These are phyloP conservation scores for Nasturtium officinale DNA, from an alignment of 345 rosid species.

Conservation along the genomic window DNA sequence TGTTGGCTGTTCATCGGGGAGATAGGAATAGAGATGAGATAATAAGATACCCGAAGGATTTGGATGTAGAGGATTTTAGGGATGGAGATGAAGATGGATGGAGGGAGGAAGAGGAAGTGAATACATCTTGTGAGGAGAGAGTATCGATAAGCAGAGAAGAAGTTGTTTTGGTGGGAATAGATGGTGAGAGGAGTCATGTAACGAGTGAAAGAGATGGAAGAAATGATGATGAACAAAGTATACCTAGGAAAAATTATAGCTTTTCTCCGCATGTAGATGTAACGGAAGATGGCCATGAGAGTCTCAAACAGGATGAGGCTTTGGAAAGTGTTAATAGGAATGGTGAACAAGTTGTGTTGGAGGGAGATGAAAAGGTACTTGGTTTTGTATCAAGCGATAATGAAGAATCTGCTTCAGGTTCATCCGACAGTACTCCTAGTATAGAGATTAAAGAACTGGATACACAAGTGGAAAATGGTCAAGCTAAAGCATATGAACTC, in stretches of 20 bases:
- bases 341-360: slow-evolving; percentile 8
- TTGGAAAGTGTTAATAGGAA: slow-evolving; percentile 10
- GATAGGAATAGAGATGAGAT: slow-evolving; percentile 27
- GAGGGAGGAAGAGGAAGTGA: slow-evolving; percentile 18
- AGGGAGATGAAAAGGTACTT: slow-evolving; percentile 28
- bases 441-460: slow-evolving; percentile 11
- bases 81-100: slow-evolving; percentile 39
- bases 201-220: slow-evolving; percentile 2
- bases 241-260: neutral
- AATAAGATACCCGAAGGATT: slow-evolving; percentile 28
- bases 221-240: slow-evolving; percentile 11
- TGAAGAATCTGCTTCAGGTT: slow-evolving; percentile 31
- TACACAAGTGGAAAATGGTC: slow-evolving; percentile 29
- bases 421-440: slow-evolving; percentile 15
- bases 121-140: slow-evolving; percentile 19
- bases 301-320: slow-evolving; percentile 8
- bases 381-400: slow-evolving; percentile 14
- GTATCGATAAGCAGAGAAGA: slow-evolving; percentile 17
- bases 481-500: slow-evolving; percentile 24
- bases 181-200: slow-evolving; percentile 23
- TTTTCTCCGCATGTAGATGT: neutral
- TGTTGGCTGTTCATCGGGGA: slow-evolving; percentile 40
- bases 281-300: slow-evolving; percentile 3
- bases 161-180: slow-evolving; percentile 12
- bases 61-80: slow-evolving; percentile 26